Base-by-base conservation (phyloP, 495 filamentous ascomycete genomes). In the Xanthoparmelia taractica region DNA sequence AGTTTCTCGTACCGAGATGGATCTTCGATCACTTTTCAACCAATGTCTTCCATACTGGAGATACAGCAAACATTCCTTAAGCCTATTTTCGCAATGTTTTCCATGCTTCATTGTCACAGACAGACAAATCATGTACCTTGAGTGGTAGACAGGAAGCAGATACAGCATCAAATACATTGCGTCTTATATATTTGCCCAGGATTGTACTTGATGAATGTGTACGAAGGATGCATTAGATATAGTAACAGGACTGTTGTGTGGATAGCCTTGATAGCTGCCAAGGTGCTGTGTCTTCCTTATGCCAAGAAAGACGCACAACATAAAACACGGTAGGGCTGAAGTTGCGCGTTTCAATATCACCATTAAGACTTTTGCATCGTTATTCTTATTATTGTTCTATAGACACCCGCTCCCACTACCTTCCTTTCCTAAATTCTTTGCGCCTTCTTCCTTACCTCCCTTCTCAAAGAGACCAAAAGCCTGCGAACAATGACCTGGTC, bases 61-160 rank as follows among this genome's bases (percentile, higher is more conserved):
- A 20, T 33, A 23, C 15, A n/a, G 50, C 29, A 54, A 15, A 54
- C 50, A 33, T 29, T 54, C 48, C 13, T 8, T 52, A 0, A 13
- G 48, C 48, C 12, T 8, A 54, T 33, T 20, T 20, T 33, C 33
- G 34, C 50, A 17, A 27, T 31, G 18, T 31, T 33, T 54, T 8
- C 2, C 27, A 54, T 5, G 50, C 50, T 54, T 54, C 50, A 33
- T 18, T 18, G 29, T 54, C 15, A 33, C 48, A 54, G 50, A 59
- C 27, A 45, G 60, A 41, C 37, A 40, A 25, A n/a, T n/a, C 37
- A 23, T 62, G 60, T 62, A 45, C 27, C 50, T 33, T 56, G 43
- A 56, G 60, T 25, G 48, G 60, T 62, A 62, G 60, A 62, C 43
- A 56, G 38, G 50, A 55, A 40, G 34, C 37, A 38, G 40, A 43